A percentile compares a stretch with the other conserved stretches of the same genome.
Conservation (phyloP, 2,329 filamentous ascomycete genomes). For the Didymosphaeria variabile region DNA sequence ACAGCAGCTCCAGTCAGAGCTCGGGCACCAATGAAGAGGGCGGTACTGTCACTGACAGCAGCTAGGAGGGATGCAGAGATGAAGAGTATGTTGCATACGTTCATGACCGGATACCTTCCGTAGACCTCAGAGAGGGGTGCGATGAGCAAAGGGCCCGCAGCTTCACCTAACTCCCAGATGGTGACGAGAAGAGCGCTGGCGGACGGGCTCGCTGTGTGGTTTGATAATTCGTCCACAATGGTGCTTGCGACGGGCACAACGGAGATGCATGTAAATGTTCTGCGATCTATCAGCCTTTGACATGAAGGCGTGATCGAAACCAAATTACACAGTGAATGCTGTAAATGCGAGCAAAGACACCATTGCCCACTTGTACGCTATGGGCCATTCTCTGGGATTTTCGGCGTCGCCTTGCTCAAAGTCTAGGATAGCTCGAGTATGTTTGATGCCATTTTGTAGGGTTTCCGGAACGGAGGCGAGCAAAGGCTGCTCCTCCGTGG, state of each 20-base stretch:
- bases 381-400: constrained; percentile 43
- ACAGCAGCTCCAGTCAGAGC: constrained; percentile 57
- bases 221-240: constrained; percentile 45
- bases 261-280: constrained; percentile 51
- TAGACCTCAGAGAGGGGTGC: constrained; percentile 46
- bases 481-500: constrained; percentile 40
- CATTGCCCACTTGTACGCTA: constrained; percentile 43
- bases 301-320: not conserved
- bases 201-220: constrained; percentile 32
- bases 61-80: constrained; percentile 54
- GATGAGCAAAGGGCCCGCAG: constrained; percentile 45
- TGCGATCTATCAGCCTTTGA: constrained; percentile 25
- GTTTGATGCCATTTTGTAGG: constrained; percentile 25
- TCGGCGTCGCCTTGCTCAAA: constrained; percentile 42
- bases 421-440: constrained; percentile 34
- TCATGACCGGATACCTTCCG: constrained; percentile 45
- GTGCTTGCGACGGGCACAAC: constrained; percentile 44
- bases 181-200: constrained; percentile 45
- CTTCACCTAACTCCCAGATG: constrained; percentile 49
- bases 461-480: constrained; percentile 34
- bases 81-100: constrained; percentile 54
- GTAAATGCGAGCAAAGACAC: constrained; percentile 44
- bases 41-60: constrained; percentile 48
- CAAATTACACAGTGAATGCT: constrained; percentile 47
- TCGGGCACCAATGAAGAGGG: constrained; percentile 53